A percentile compares a stretch with the other conserved stretches of the same genome.
Evolutionary conservation across 2,329 filamentous ascomycete genomes (phyloP).

Genomic region (Colletotrichum ledebouriae): DNA sequence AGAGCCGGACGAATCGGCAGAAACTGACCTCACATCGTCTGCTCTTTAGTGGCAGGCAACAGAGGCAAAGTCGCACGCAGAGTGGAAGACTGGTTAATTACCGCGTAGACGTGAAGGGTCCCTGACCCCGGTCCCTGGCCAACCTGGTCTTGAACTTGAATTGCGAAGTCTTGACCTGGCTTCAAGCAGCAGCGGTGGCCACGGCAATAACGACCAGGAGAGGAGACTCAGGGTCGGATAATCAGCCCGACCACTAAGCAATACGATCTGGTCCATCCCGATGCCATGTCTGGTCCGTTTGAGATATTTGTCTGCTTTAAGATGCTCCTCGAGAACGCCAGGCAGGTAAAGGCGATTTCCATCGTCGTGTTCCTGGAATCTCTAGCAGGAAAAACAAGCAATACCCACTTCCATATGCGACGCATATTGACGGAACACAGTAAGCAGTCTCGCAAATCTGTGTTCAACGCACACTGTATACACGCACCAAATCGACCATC

Average conservation of each 20-base stretch:
- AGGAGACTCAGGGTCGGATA: too few species aligned
- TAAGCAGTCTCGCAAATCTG: too few species aligned
- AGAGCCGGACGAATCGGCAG: conserved; percentile 41
- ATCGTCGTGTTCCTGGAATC: not conserved
- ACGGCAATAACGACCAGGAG: too few species aligned
- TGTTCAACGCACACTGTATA: too few species aligned
- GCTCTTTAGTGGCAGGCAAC: conserved; percentile 3
- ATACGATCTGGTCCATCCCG: not conserved
- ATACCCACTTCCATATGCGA: too few species aligned
- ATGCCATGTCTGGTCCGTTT: not conserved
- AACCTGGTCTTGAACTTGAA: not conserved
- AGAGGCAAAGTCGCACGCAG: conserved; percentile 33
- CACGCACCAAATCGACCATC: too few species aligned
- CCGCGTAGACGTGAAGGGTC: conserved; percentile 15
- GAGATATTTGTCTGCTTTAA: not conserved
- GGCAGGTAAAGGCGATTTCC: not conserved
- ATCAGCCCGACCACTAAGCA: conserved; percentile 2
- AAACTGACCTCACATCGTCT: conserved; percentile 27
- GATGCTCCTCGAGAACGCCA: not conserved
- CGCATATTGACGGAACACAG: too few species aligned
- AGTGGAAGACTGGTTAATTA: conserved; percentile 39
- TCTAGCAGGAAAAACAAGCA: too few species aligned
- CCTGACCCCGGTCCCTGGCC: conserved; percentile 11
- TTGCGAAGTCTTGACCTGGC: conserved; percentile 1
- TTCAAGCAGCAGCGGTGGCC: too few species aligned